Evolutionary conservation across 805 yeast genomes (phyloP).

Genomic region (Zygotorulaspora chibaensis): DNA sequence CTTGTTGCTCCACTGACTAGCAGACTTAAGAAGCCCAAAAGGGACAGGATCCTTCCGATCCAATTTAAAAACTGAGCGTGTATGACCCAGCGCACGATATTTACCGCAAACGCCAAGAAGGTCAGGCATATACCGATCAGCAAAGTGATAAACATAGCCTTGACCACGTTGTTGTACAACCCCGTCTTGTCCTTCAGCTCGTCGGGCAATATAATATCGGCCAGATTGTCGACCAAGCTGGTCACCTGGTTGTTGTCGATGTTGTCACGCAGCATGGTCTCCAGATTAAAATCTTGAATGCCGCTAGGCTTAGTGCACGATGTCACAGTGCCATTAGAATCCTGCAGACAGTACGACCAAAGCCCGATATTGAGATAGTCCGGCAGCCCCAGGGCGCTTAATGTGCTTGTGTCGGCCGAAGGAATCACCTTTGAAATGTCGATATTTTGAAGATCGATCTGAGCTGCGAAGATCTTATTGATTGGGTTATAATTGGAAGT

Average conservation of each 20-base stretch:
- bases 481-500: conserved; percentile 41
- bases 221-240: conserved; percentile 18
- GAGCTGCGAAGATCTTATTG: conserved; percentile 45
- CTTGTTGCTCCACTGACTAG: conserved; percentile 49
- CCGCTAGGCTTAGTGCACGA: conserved; percentile 31
- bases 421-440: conserved; percentile 18
- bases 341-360: conserved; percentile 62
- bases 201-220: conserved; percentile 49
- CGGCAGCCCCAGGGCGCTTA: conserved; percentile 35
- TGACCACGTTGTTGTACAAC: conserved; percentile 45
- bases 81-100: conserved; percentile 33
- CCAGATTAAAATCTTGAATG: conserved; percentile 29
- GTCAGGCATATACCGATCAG: conserved; percentile 45
- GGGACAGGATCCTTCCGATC: conserved; percentile 44
- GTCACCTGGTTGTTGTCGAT: conserved; percentile 28
- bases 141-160: conserved; percentile 56
- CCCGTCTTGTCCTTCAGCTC: conserved; percentile 44
- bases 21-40: conserved; percentile 39
- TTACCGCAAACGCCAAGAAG: conserved; percentile 39
- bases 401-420: conserved; percentile 3
- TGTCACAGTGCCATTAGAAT: conserved; percentile 16
- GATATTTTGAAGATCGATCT: conserved; percentile 41
- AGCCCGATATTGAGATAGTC: conserved; percentile 50
- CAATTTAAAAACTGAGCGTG: conserved; percentile 44
- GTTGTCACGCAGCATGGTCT: conserved; percentile 22